These are phyloP conservation scores for Podila epigama DNA, from an alignment of 192 early-diverging fungal genomes.

Conservation along the genomic window DNA sequence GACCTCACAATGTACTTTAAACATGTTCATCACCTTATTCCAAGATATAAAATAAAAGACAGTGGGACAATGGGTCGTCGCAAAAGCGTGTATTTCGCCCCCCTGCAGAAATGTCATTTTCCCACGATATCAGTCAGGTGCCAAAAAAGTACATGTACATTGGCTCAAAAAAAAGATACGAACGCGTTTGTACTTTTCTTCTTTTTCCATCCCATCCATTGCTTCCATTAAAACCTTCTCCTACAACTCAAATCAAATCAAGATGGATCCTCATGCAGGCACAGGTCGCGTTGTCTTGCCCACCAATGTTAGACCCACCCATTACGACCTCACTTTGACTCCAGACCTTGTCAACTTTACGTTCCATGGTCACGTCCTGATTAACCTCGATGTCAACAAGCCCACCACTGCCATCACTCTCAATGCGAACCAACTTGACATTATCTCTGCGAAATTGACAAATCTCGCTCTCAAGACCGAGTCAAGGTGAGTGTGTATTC, in stretches of 20 bases:
- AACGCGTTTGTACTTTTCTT: too few relatives aligned
- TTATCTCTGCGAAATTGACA: constrained; percentile 59
- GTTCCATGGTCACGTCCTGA: constrained; percentile 68
- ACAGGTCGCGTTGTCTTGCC: constrained; percentile 79
- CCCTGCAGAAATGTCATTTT: too few relatives aligned
- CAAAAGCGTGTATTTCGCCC: too few relatives aligned
- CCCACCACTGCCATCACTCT: constrained; percentile 70
- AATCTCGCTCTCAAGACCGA: constrained; percentile 60
- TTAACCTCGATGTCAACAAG: constrained; percentile 67
- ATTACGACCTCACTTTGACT: constrained; percentile 83
- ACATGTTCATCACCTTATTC: too few relatives aligned
- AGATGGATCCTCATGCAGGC: constrained; percentile 48
- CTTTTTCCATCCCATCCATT: too few relatives aligned
- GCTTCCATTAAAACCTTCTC: too few relatives aligned
- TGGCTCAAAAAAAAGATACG: too few relatives aligned
- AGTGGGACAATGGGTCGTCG: too few relatives aligned
- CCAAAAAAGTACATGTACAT: too few relatives aligned
- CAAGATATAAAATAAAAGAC: too few relatives aligned
- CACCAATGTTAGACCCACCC: constrained; percentile 80
- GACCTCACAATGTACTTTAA: too few relatives aligned
- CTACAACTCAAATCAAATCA: neutral
- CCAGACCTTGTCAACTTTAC: constrained; percentile 84
- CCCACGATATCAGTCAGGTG: too few relatives aligned
- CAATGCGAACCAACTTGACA: constrained; percentile 72
- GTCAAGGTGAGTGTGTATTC: constrained; percentile 43